Conservation (phyloP, 164 flowering plant species). For the Akebia trifoliata region DNA sequence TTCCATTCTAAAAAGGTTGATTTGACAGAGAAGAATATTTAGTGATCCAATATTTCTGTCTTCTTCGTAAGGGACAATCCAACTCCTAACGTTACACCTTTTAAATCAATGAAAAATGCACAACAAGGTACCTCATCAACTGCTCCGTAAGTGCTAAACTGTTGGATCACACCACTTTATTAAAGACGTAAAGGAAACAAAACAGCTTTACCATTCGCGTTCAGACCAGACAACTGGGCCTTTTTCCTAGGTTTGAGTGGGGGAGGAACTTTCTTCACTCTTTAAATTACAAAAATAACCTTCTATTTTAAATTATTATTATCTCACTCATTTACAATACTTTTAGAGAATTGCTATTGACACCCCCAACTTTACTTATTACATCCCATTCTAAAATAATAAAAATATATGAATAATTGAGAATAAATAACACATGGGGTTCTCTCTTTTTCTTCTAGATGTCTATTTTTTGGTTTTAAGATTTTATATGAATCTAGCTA, state of each 20-base stretch:
- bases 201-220: constrained; percentile 14
- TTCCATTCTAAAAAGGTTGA: constrained; percentile 36
- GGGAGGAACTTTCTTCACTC: constrained; percentile 1
- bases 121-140: background rate
- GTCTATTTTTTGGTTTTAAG: too few species aligned
- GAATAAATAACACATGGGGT: too few species aligned
- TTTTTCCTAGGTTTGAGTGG: constrained; percentile 8
- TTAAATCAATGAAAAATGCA: background rate
- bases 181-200: background rate
- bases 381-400: background rate
- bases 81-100: background rate
- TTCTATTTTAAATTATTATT: background rate
- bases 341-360: background rate
- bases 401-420: too few species aligned
- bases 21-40: constrained; percentile 18
- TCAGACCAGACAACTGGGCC: constrained; percentile 20
- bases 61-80: background rate
- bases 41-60: background rate
- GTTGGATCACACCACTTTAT: background rate
- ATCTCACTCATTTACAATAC: background rate
- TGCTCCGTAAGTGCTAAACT: background rate
- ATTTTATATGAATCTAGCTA: too few species aligned
- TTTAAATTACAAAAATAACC: constrained; percentile 1
- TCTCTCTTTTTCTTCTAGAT: too few species aligned
- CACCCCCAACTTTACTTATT: background rate